Conservation (phyloP, 2,329 filamentous ascomycete species). For the Lachnellula suecica region DNA sequence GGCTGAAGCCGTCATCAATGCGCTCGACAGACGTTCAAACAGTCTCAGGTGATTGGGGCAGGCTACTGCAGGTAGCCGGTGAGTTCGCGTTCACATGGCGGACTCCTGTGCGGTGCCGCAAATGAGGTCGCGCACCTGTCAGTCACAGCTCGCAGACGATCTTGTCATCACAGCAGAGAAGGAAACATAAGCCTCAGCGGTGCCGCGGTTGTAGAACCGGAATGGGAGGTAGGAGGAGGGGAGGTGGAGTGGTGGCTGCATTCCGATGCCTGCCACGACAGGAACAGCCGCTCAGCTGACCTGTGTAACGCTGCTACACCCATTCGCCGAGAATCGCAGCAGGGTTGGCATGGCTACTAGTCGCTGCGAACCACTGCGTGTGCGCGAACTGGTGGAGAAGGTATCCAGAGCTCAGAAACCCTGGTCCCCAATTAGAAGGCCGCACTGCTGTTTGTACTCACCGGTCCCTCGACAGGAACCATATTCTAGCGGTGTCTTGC, state of each 20-base stretch:
- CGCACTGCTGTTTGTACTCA: constrained; percentile 24
- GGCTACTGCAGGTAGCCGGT: constrained; percentile 19
- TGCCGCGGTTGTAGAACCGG: not conserved
- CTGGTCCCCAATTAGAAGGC: constrained; percentile 7
- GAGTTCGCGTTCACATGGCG: constrained; percentile 9
- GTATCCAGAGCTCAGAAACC: constrained; percentile 4
- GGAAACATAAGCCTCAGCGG: not conserved
- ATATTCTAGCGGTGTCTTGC: constrained; percentile 17
- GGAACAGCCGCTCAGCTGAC: constrained; percentile 1
- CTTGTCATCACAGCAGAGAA: not conserved
- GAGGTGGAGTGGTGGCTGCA: not conserved
- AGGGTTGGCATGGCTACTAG: constrained; percentile 9
- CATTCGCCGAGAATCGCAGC: constrained; percentile 13
- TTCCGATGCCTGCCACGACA: not conserved
- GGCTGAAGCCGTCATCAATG: too few relatives aligned
- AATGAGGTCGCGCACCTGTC: not conserved
- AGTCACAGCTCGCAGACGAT: not conserved
- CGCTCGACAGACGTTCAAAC: constrained; percentile 19
- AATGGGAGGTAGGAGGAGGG: too few relatives aligned
- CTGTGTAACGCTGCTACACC: constrained; percentile 12
- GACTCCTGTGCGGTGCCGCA: not conserved
- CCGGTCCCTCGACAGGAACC: constrained; percentile 22
- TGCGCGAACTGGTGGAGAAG: constrained; percentile 33
- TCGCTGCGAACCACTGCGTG: constrained; percentile 17
- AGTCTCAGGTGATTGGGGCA: constrained; percentile 8